These are phyloP conservation scores for Quillaja saponaria DNA, from an alignment of 306 rosid species.

Conservation along the genomic window DNA sequence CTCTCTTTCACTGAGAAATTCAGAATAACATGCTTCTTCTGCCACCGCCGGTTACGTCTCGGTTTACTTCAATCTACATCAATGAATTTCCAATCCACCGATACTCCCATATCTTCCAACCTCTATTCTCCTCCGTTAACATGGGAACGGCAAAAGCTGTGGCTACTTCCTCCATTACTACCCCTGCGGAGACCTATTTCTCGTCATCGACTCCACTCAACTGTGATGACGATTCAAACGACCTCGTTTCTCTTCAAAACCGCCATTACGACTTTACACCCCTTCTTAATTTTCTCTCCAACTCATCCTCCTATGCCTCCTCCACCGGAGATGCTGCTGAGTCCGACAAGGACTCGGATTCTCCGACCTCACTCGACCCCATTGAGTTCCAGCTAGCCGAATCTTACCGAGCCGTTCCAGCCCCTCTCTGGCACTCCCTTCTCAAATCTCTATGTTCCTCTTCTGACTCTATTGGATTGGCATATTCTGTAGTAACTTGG, in stretches of 20 bases:
- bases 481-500: constrained; percentile 85
- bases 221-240: constrained; percentile 43
- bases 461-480: constrained; percentile 54
- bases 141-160: no score
- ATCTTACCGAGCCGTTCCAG: constrained; percentile 79
- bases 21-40: constrained; percentile 37
- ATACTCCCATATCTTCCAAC: constrained; percentile 28
- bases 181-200: constrained; percentile 35
- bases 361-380: constrained; percentile 70
- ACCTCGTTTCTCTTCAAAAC: constrained; percentile 49
- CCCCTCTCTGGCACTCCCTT: constrained; percentile 87
- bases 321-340: no score
- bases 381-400: constrained; percentile 81
- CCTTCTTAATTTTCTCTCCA: constrained; percentile 66
- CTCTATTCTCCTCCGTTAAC: constrained; percentile 18
- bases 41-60: constrained; percentile 47
- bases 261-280: constrained; percentile 80
- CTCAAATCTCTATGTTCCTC: constrained; percentile 80
- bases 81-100: constrained; percentile 16
- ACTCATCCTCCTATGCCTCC: constrained; percentile 6
- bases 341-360: constrained; percentile 17
- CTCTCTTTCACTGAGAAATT: no score
- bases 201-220: constrained; percentile 35
- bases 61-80: constrained; percentile 36
- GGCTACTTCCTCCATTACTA: constrained; percentile 25